phyloP scores from a whole-genome alignment of 768 basidiomycete genomes.

The Rhizopogon salebrosus region DNA sequence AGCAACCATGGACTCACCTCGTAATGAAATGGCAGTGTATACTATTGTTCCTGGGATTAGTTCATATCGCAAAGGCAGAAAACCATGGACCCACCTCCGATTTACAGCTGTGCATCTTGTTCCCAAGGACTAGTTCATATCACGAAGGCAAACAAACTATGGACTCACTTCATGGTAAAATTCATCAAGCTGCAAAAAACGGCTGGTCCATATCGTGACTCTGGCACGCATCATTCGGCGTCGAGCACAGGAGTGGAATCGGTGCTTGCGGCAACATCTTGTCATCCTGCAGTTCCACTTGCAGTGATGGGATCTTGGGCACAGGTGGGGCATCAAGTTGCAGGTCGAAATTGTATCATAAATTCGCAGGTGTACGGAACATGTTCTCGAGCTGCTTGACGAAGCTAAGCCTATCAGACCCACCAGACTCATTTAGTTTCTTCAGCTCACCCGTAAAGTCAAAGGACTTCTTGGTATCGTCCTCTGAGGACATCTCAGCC shows the following conservation, averaged over 20 bases:
- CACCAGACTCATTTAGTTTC: conserved; percentile 66
- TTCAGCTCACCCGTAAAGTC: conserved; percentile 80
- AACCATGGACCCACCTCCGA: no score
- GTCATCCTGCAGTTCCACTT: conserved; percentile 28
- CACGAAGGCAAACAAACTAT: no score
- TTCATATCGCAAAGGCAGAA: no score
- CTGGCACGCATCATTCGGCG: conserved; percentile 9
- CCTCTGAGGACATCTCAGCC: conserved; percentile 38
- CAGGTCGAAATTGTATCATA: conserved; percentile 42
- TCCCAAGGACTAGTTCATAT: no score
- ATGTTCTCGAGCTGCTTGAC: conserved; percentile 79
- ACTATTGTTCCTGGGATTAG: no score
- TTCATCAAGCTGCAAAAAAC: not conserved
- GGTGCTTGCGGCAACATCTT: conserved; percentile 19
- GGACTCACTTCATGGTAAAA: no score
- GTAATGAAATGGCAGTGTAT: no score
- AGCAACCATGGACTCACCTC: no score
- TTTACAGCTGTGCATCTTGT: no score
- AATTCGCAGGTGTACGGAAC: conserved; percentile 67
- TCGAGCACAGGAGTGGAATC: conserved; percentile 14
- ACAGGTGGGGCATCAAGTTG: conserved; percentile 42
- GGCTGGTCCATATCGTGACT: not conserved
- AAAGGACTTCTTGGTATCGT: conserved; percentile 74
- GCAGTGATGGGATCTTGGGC: conserved; percentile 40
- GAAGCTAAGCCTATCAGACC: conserved; percentile 65